Percentiles rank a stretch among this genome's conserved stretches.
phyloP scores from a whole-genome alignment of 257 asterid species.

The Przewalskia tangutica region DNA sequence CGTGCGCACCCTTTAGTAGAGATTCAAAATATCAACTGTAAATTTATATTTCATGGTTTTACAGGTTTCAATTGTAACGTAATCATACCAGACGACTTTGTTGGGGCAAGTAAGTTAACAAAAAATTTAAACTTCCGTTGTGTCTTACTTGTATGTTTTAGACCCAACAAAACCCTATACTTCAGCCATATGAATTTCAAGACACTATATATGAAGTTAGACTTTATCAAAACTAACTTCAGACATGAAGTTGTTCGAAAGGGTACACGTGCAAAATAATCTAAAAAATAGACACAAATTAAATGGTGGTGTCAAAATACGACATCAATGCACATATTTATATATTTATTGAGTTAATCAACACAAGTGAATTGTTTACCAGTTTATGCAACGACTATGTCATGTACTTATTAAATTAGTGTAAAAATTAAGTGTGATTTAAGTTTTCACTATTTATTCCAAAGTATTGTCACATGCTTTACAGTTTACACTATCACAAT shows the following conservation, averaged over 20 bases:
- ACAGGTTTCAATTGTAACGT: too few relatives aligned
- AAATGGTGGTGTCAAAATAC: background rate
- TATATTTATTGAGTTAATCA: background rate
- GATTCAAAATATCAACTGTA: too few relatives aligned
- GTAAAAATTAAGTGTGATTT: background rate
- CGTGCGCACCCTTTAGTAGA: too few relatives aligned
- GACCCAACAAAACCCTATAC: too few relatives aligned
- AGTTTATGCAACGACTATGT: background rate
- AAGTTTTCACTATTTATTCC: background rate
- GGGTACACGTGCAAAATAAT: background rate
- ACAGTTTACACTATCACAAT: conserved; percentile 28
- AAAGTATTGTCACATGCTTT: conserved; percentile 27
- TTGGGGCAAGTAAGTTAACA: too few relatives aligned
- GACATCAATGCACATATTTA: background rate
- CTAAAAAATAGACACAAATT: background rate
- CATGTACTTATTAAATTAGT: background rate
- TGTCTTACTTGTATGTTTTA: too few relatives aligned
- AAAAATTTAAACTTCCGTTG: too few relatives aligned
- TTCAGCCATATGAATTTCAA: background rate
- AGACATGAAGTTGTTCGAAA: background rate
- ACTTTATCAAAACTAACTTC: background rate
- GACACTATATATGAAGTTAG: background rate
- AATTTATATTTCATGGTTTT: too few relatives aligned
- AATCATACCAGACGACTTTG: too few relatives aligned
- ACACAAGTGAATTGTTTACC: background rate